Evolutionary conservation across 192 early-diverging fungal species (phyloP), one percentile per base, ranked within the genome.

Genomic region (Backusella australiensis): DNA sequence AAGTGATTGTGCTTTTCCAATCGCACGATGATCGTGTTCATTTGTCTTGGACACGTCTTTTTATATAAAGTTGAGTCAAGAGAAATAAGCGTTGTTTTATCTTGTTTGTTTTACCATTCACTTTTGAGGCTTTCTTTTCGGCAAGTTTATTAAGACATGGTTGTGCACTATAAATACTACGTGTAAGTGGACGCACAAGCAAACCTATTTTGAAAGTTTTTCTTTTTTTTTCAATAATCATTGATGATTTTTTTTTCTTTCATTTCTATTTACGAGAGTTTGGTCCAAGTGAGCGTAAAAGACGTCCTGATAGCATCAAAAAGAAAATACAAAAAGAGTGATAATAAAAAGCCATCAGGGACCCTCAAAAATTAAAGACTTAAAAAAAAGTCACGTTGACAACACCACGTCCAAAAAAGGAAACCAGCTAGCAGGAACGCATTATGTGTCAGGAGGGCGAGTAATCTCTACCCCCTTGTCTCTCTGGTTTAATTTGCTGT

Each of bases 1-100:
- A 14, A 94, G 80, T 26, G 84, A 83, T 66, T 93, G 92, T 56
- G 86, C 88, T 41, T 88, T 87, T 68, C 91, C 93, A 65, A 93
- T 90, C 0, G 78, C 74, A 17, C 92, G 88, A 77, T 94, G 93
- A 71, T 93, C 91, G 11, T 53, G 68, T 63, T 75, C 73, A 63
- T 75, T 79, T 32, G 78, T 78, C n/a, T 78, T 78, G 2, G 72
- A 74, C 2, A 78, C 72, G 11, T 78, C 77, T 78, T 38, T 44
- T 1, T 72, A 15, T 26, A 72, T 12, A 69, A 69, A 59, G n/a
- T 44, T 44, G 42, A 49, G 46, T 6, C 17, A n/a, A 17, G 1
- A 49, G 19, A 4, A 19, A 44, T 3, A 44, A 6, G 12, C 1
- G 19, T 1, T 59, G 9, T 59, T 19, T 26, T 23, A 8, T 39